These are phyloP conservation scores for Crithidia fasciculata DNA, from an alignment of 208 protist genomes.

Conservation along the genomic window DNA sequence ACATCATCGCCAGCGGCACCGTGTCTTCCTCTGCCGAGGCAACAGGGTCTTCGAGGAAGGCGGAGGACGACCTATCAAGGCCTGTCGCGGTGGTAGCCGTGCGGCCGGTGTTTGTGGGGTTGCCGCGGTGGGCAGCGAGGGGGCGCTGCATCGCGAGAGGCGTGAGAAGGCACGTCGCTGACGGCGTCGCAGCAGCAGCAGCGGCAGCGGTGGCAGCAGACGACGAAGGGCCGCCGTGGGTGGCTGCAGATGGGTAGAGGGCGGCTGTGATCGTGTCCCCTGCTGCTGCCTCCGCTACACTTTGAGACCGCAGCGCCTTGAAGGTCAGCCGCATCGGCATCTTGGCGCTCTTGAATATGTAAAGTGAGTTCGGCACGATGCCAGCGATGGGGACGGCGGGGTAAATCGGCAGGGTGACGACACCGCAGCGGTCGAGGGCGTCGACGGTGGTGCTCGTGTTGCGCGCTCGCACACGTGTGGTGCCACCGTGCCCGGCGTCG, in stretches of 20 bases:
- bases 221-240: no score
- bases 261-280: background rate
- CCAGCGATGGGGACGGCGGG: conserved; percentile 49
- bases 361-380: conserved; percentile 53
- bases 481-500: background rate
- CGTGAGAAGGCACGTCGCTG: conserved; percentile 2
- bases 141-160: conserved; percentile 27
- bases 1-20: conserved; percentile 73
- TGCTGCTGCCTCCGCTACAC: background rate
- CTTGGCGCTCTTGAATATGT: conserved; percentile 88
- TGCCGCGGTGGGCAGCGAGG: no score
- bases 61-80: background rate
- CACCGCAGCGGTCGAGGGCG: conserved; percentile 26
- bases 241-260: no score
- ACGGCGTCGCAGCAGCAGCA: background rate
- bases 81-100: no score
- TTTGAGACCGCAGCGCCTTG: conserved; percentile 14
- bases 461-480: background rate
- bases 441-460: background rate
- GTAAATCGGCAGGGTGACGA: conserved; percentile 76
- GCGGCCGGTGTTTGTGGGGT: no score
- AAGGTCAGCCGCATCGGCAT: conserved; percentile 72
- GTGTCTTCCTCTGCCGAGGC: conserved; percentile 11
- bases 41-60: conserved; percentile 13
- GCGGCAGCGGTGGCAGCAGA: background rate